Conservation (phyloP, 495 filamentous ascomycete genomes). For the Tuber melanosporum region DNA sequence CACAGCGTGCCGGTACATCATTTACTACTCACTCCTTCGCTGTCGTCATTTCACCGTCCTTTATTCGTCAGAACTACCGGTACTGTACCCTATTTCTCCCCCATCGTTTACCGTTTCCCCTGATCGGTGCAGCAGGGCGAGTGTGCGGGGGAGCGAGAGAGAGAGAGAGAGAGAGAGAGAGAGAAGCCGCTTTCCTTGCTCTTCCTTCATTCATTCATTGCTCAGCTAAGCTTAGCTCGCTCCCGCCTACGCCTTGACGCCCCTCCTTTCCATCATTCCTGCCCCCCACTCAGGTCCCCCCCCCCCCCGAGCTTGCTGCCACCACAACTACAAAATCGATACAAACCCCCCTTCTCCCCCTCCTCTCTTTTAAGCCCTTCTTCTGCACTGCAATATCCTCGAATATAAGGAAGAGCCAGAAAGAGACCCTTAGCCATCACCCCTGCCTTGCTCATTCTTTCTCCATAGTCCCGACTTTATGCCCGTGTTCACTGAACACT, state of each 20-base stretch:
- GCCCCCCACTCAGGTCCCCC: constrained; percentile 15
- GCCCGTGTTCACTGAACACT: constrained; percentile 40
- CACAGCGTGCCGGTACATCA: background rate
- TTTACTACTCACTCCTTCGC: background rate
- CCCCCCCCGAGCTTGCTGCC: constrained; percentile 11
- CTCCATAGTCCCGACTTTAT: constrained; percentile 32
- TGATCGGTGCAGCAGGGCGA: background rate
- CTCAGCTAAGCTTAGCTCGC: constrained; percentile 1
- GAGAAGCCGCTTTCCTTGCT: background rate
- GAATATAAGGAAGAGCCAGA: constrained; percentile 32
- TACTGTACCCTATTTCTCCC: background rate
- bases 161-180: background rate
- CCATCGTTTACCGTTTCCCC: background rate
- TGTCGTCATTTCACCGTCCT: background rate
- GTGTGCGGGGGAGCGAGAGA: background rate
- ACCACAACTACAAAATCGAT: constrained; percentile 26
- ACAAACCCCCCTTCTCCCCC: constrained; percentile 2
- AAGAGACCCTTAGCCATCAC: constrained; percentile 29
- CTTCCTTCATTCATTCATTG: background rate
- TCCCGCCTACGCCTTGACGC: constrained; percentile 2
- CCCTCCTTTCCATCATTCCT: constrained; percentile 21
- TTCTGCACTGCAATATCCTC: constrained; percentile 10
- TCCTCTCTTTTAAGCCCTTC: constrained; percentile 23
- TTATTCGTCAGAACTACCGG: background rate
- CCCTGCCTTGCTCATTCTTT: background rate